Conservation (phyloP, 2,329 filamentous ascomycete genomes). For the Penicillium psychrosexuale region DNA sequence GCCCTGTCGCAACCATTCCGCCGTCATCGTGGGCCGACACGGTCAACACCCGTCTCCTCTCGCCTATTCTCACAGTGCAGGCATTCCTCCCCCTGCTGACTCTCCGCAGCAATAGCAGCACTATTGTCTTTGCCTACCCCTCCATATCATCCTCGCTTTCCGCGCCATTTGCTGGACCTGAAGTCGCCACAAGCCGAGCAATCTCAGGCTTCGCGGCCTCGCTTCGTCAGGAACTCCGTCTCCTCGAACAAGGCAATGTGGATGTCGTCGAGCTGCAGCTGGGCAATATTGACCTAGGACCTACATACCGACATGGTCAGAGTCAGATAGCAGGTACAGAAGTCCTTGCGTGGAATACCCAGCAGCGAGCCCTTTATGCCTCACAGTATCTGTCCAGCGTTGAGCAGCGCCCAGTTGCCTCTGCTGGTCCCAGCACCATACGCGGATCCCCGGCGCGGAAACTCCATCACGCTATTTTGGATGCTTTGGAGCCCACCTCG, state of each 20-base stretch:
- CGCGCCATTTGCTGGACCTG: slow-evolving; percentile 59
- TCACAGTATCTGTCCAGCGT: slow-evolving; percentile 44
- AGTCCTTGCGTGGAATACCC: slow-evolving; percentile 57
- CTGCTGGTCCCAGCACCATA: slow-evolving; percentile 38
- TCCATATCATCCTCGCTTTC: slow-evolving; percentile 46
- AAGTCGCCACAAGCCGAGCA: slow-evolving; percentile 80
- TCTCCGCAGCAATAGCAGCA: slow-evolving; percentile 54
- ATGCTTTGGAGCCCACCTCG: slow-evolving; percentile 65
- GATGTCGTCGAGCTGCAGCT: slow-evolving; percentile 84
- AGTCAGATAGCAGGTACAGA: slow-evolving; percentile 49
- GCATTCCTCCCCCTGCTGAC: slow-evolving; percentile 78
- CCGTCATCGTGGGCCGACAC: slow-evolving; percentile 83
- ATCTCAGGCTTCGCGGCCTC: slow-evolving; percentile 83
- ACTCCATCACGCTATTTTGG: slow-evolving; percentile 84
- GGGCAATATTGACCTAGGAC: slow-evolving; percentile 81
- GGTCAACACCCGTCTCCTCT: slow-evolving; percentile 86
- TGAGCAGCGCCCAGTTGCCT: slow-evolving; percentile 40
- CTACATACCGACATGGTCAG: slow-evolving; percentile 50
- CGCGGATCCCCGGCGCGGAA: slow-evolving; percentile 71
- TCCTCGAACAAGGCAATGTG: slow-evolving; percentile 60
- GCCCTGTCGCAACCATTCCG: slow-evolving; percentile 79
- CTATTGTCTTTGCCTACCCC: slow-evolving; percentile 45
- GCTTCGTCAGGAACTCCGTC: slow-evolving; percentile 72
- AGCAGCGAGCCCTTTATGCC: slow-evolving; percentile 53
- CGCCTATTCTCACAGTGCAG: slow-evolving; percentile 84